Base-by-base conservation (phyloP, 306 rosid species). In the Luffa aegyptiaca region DNA sequence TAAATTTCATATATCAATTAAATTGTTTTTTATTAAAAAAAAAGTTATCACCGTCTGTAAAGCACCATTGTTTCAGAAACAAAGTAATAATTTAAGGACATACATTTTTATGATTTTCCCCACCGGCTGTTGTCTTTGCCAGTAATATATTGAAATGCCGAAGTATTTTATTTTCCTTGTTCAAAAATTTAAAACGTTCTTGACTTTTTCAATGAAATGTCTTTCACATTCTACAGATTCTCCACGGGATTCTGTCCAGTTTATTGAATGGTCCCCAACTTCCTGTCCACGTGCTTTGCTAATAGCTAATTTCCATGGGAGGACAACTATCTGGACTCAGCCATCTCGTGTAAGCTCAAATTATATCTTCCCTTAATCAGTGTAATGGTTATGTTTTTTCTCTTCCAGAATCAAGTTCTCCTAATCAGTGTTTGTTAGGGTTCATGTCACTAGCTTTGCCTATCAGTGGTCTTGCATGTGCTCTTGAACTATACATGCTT, bases 191-290 rank as follows among this genome's bases (percentile, higher is more conserved):
- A 16, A 18, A 66, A 39, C 33, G 20, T 41, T 41, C 73, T 68
- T 68, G 41, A 71, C 17, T 12, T 46, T 49, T 31, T 48, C 78
- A 73, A 16, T 49, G 6, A 49, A 6, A 8, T 31, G 26, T 49
- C 16, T 62, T 51, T 68, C 80, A 53, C 51, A 80, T 86, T 79
- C 84, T 84, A 83, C 93, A 95, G 99, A 95, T 88, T 95, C 99
- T 80, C 99, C 99, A 18, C 97, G 99, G 55, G 99, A 95, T 88
- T 95, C 99, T 82, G 97, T 95, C 81, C 99, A 95, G 90, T 95
- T 95, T 86, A 91, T 95, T 57, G 99, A 93, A 82, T 95, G 99
- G 99, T 95, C 99, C 59, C 97, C 97, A 35, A 85, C 93, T 41
- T 89, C 97, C 62, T 92, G 96, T 84, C 89, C 97, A 20, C 96